These are phyloP conservation scores for Lentithecium fluviatile DNA, from an alignment of 495 filamentous ascomycete species.

Conservation along the genomic window DNA sequence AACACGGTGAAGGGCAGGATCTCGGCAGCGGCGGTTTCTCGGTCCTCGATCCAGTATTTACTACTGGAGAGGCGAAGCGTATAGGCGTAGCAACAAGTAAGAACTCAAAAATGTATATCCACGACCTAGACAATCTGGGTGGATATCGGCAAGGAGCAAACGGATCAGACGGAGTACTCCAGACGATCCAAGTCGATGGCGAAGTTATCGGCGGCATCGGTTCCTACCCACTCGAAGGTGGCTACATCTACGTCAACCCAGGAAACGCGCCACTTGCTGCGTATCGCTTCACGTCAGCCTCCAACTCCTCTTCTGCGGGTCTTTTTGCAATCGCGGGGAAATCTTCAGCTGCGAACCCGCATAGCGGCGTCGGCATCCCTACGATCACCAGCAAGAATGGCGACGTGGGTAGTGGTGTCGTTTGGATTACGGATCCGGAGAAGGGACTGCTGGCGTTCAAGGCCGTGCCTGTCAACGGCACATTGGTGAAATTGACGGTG, in stretches of 20 bases:
- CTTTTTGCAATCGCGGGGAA: constrained; percentile 37
- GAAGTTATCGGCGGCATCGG: constrained; percentile 48
- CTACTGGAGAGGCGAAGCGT: background rate
- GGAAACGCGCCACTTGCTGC: constrained; percentile 29
- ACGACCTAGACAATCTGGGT: constrained; percentile 49
- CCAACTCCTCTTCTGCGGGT: constrained; percentile 37
- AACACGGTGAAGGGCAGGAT: constrained; percentile 41
- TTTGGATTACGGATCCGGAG: constrained; percentile 44
- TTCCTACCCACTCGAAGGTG: constrained; percentile 50
- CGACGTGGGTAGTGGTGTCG: constrained; percentile 42
- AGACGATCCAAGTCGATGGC: constrained; percentile 43
- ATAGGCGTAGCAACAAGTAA: constrained; percentile 46
- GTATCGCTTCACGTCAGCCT: constrained; percentile 41
- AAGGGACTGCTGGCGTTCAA: constrained; percentile 42
- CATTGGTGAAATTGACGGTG: constrained; percentile 43
- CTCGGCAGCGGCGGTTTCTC: constrained; percentile 41
- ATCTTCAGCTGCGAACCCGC: background rate
- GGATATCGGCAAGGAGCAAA: constrained; percentile 47
- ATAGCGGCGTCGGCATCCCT: constrained; percentile 43
- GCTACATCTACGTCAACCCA: constrained; percentile 50
- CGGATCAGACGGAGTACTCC: constrained; percentile 46
- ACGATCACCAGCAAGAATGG: constrained; percentile 46
- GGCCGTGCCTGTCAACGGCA: constrained; percentile 45
- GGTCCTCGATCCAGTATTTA: constrained; percentile 45
- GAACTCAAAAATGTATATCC: constrained; percentile 48